Base-by-base conservation (phyloP, 257 asterid species). In the Solanum appendiculatum region DNA sequence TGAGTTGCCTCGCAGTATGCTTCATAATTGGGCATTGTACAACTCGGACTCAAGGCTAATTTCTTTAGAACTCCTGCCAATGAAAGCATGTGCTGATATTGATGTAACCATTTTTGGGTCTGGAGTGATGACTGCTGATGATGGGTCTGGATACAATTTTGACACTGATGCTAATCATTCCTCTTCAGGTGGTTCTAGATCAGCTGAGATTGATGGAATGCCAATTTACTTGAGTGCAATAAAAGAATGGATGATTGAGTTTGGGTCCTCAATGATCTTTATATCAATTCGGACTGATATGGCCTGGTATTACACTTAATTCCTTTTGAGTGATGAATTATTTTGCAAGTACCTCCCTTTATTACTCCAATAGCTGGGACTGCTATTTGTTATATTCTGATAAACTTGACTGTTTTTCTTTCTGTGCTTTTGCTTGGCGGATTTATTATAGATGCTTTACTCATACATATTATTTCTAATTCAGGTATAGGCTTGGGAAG, bases 171-270 rank as follows among this genome's bases (percentile, higher is more conserved):
- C 94, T 70, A 84, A 92, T 86, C 88, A 90, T 82, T 91, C 95
- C 72, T 85, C 87, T 82, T 91, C 98, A 73, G 90, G 91, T 89
- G 92, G 92, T 87, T 92, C 96, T 75, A 91, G 86, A 74, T 86
- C 75, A 80, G 66, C 92, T 88, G 94, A 91, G 86, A 82, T 89
- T 86, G 99, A 91, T 83, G 99, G 99, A 37, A 93, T 97, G 23
- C 98, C 97, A 23, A 90, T 94, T 78, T 97, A 91, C 90, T 87
- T 97, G 93, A 95, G 98, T 84, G 98, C 97, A 3, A 94, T 97
- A 78, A 97, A 95, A 90, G 99, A 97, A 89, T 97, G 99, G 99
- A 91, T 93, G 91, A 94, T 97, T 89, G 99, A 97, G 88, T 95
- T 94, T 86, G 98, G 98, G 68, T 94, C 97, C 58, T 91, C 96